Evolutionary conservation across 2,329 filamentous ascomycete genomes (phyloP), one percentile per base, ranked within the genome.

Genomic region (Coniochaeta pulveracea): DNA sequence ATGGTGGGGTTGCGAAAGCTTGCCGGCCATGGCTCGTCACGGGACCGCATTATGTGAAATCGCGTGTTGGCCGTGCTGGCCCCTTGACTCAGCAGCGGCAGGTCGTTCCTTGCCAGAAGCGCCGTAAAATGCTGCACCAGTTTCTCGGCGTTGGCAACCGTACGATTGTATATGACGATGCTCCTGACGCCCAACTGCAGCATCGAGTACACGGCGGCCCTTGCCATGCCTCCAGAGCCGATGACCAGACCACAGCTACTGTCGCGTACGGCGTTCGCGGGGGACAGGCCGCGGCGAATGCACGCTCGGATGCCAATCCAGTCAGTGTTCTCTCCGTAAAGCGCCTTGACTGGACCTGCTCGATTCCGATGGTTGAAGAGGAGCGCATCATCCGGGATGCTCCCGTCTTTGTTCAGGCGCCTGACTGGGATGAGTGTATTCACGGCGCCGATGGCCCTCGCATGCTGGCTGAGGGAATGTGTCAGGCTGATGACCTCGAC

Each of bases 241-340:
- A 80, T 66, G 15, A 80, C 64, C 10, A 80, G 57, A 0, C 68
- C 75, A 2, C 62, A 69, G 3, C 64, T 68, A 8, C 55, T 61
- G 0, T 69, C 60, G 3, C 72, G 64, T 0, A 80, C 67, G 2
- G 71, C 73, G 40, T 80, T 80, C 4, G 80, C 77, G 0, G 82
- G 82, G 1, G 81, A 85, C 2, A 86, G 60, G 2, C 80, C 80
- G 19, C 80, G 66, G 5, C 76, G 69, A 26, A 88, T 71, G 47
- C 80, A 85, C 3, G 78, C 80, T 34, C 78, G 64, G 26, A 88
- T 82, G 5, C 82, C 82, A 21, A 85, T 80, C 77, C 82, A 88
- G 50, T 88, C 82, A 0, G 81, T 86, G 38, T 88, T 88, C 37
- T 86, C 80, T 2, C 81, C 83, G 40, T 85, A 83, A 0, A 86